Percentiles rank a stretch among this genome's conserved stretches.
Conservation (phyloP, 441 rosid genomes). For the Populus tomentosa region DNA sequence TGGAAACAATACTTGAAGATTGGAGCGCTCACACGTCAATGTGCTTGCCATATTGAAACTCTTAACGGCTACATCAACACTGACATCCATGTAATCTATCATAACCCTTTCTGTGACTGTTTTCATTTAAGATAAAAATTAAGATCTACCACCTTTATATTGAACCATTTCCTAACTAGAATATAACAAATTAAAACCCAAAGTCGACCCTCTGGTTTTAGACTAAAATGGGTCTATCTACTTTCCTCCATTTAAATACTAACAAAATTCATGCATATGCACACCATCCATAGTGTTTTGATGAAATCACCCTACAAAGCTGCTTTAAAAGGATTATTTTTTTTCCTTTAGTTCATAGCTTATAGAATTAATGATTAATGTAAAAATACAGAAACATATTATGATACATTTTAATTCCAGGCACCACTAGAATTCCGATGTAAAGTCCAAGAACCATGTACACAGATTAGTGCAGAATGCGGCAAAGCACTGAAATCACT, state of each 20-base stretch:
- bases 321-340: constrained; percentile 1
- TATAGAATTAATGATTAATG: too few species aligned
- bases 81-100: constrained; percentile 36
- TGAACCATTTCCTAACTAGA: too few species aligned
- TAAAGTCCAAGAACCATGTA: constrained; percentile 44
- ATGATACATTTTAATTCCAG: constrained; percentile 29
- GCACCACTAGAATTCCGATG: constrained; percentile 38
- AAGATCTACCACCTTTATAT: too few species aligned
- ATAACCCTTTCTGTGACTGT: neutral
- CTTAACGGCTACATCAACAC: constrained; percentile 50
- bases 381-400: neutral
- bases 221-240: too few species aligned
- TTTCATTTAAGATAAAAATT: too few species aligned
- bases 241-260: too few species aligned
- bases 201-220: too few species aligned
- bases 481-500: constrained; percentile 54
- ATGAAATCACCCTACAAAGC: constrained; percentile 9
- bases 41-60: constrained; percentile 71
- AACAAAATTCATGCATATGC: neutral
- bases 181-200: too few species aligned
- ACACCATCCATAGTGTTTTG: constrained; percentile 15
- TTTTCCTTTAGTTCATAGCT: neutral
- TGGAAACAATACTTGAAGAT: constrained; percentile 74
- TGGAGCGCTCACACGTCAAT: constrained; percentile 59
- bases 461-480: constrained; percentile 44